Conservation (phyloP, 306 rosid species). For the Mimosa pudica region DNA sequence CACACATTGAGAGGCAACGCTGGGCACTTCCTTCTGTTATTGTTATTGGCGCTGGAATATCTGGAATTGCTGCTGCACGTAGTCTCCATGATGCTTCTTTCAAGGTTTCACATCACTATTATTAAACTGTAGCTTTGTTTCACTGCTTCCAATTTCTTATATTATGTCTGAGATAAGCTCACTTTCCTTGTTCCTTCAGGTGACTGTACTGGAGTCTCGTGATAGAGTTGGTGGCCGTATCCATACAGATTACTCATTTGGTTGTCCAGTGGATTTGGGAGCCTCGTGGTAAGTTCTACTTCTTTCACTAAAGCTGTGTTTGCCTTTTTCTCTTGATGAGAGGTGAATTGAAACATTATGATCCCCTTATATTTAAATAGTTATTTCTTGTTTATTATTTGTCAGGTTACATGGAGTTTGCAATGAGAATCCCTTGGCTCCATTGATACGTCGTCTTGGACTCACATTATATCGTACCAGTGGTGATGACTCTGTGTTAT, state of each 20-base stretch:
- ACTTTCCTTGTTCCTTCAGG: conserved; percentile 47
- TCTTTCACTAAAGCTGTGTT: neutral
- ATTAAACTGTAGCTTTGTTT: neutral
- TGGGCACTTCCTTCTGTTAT: conserved; percentile 65
- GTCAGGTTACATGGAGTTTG: conserved; percentile 89
- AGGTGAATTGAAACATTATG: conserved; percentile 8
- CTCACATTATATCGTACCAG: conserved; percentile 80
- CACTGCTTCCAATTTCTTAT: neutral
- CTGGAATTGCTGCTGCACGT: conserved; percentile 84
- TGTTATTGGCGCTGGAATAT: conserved; percentile 89
- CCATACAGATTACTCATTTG: conserved; percentile 80
- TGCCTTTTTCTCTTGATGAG: neutral
- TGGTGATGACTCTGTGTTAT: conserved; percentile 82
- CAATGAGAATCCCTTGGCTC: conserved; percentile 90
- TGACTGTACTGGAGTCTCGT: conserved; percentile 74
- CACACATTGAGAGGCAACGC: conserved; percentile 43
- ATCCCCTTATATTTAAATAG: neutral
- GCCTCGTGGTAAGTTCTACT: conserved; percentile 71
- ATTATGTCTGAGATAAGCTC: conserved; percentile 4
- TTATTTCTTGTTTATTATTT: conserved; percentile 22
- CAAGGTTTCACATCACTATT: conserved; percentile 49
- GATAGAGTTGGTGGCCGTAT: conserved; percentile 86
- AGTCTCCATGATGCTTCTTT: conserved; percentile 74
- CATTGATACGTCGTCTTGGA: conserved; percentile 74
- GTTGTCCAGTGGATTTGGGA: conserved; percentile 90